Base-by-base conservation (phyloP, 345 rosid species). In the Pistacia vera region DNA sequence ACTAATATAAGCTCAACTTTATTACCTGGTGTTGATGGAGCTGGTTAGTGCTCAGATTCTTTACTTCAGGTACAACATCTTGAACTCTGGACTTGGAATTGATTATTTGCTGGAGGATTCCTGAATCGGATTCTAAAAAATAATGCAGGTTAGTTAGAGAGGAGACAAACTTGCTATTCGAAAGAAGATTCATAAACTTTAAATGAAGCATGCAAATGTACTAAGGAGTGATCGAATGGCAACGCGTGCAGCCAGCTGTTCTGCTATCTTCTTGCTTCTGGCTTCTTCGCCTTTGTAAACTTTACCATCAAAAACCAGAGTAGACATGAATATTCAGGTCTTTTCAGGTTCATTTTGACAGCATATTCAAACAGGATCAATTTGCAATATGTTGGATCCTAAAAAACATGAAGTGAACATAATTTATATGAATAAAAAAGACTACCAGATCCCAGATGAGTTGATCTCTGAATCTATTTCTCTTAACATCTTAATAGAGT, bases 361-460 rank as follows among this genome's bases (percentile, higher is more conserved):
- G 80, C 77, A 82, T 51, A 78, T 56, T 82, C 82, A 3, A 60
- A 51, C 57, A 79, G 60, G 70, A 82, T 78, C 33, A 68, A 67
- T 66, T 82, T 73, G 82, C 75, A 76, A 28, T n/a, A n/a, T 30
- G 33, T 70, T 35, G 79, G 69, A 70, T 77, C 85, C 85, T 70
- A 36, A 59, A 74, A 59, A 54, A 14, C 13, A 38, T 16, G 17
- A 71, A 38, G 13, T 12, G 13, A 57, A 70, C 28, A 41, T 41
- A 41, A 41, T 30, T 30, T 30, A 30, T 30, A 30, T 38, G 41
- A 38, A 38, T 38, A 38, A 38, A 38, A 8, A 38, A 38, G 41
- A 38, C 41, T 38, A 38, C 5, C 41, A 38, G 33, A 38, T 38
- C 41, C 41, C 41, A 4, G 0, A 4, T 38, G 6, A 38, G 41